Evolutionary conservation across 1,139 yeast species (phyloP), one percentile per base, ranked within the genome.

Genomic region (Magnusiomyces tetraspermus): DNA sequence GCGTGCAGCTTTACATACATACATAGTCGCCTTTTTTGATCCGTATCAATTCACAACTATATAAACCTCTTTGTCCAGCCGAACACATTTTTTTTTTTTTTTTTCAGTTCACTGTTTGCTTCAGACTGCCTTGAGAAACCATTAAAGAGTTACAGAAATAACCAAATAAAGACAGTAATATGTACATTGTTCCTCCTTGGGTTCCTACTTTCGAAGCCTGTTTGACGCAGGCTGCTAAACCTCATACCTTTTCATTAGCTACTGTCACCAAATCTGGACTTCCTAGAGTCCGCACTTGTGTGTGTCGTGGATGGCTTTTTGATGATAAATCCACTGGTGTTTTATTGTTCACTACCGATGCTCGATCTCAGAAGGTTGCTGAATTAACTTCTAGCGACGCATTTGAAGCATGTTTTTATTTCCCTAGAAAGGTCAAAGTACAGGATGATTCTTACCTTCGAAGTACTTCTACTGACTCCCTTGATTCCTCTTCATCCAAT

Each of bases 381-480:
- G 86, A 85, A 62, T 68, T 82, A 52, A 57, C 64, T 17, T 59
- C 63, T 26, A 77, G 81, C 58, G 61, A 59, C 45, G 70, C 73
- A 53, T 82, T 80, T 63, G 95, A 86, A 69, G 86, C 89, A 1
- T 85, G 87, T 54, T 85, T 85, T 64, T 84, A 85, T 71, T 83
- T 85, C 62, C 76, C 75, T 10, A 17, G 31, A 17, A 23, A 42
- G 24, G 19, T 42, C 31, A 22, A 13, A 13, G 11, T 5, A 38
- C 21, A 28, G 11, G 10, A 44, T 13, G 41, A 42, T 2, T 15
- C 42, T 43, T 26, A 19, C 28, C 42, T 26, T 21, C 28, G 17
- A 10, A 10, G 8, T n/a, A 45, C 52, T 17, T 24, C 37, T 41
- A 17, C 31, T 24, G 49, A 48, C 24, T 21, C 42, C 17, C 26